A percentile compares a stretch with the other conserved stretches of the same genome.
These are phyloP conservation scores for Rheum nobile DNA, from an alignment of 148 eudicot genomes.

Conservation along the genomic window DNA sequence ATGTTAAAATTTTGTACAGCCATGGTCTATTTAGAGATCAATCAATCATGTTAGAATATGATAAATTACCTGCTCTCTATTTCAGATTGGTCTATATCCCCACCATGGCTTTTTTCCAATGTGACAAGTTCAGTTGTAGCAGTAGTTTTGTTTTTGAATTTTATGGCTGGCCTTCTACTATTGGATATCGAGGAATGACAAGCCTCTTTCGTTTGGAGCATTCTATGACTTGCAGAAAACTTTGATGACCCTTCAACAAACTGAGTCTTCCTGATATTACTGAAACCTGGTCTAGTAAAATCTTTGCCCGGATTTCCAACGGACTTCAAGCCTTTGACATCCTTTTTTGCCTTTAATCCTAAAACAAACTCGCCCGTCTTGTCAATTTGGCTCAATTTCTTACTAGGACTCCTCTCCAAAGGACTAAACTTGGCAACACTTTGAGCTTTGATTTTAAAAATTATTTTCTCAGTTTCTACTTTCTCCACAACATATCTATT, in stretches of 20 bases:
- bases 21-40: not conserved
- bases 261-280: not conserved
- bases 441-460: not conserved
- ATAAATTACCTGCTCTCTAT: not conserved
- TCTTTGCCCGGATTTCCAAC: not conserved
- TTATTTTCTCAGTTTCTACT: not conserved
- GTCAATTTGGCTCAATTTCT: not conserved
- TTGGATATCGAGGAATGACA: not conserved
- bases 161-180: not conserved
- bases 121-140: not conserved
- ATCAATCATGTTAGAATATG: not conserved
- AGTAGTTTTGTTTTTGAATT: not conserved
- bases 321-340: not conserved
- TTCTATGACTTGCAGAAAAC: not conserved
- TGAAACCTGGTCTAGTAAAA: not conserved
- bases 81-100: constrained; percentile 1
- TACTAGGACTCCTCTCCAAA: not conserved
- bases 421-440: not conserved
- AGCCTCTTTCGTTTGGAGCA: not conserved
- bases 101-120: not conserved
- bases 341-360: not conserved
- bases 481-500: not conserved
- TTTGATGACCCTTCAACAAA: not conserved
- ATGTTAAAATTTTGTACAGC: not conserved
- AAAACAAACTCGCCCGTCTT: not conserved